Evolutionary conservation across 148 eudicot genomes (phyloP), one percentile per base, ranked within the genome.

Genomic region (Polygonum maritimum): DNA sequence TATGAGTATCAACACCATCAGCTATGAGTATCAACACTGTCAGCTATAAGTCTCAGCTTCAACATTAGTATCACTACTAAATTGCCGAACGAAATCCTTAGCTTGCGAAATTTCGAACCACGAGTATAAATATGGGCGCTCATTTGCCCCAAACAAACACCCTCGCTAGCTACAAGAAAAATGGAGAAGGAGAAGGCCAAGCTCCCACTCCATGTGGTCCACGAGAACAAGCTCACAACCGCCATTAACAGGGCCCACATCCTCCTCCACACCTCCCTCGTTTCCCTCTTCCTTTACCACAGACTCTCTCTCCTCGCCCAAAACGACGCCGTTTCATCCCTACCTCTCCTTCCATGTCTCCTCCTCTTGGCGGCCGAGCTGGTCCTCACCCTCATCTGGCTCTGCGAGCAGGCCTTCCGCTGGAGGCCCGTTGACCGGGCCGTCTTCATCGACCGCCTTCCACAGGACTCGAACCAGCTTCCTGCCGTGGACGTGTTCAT

Each of bases 401-500:
- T 80, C 55, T 73, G 76, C 45, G 55, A 48, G 45, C 85, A 82
- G 16, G 62, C 87, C 1, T 73, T 31, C 44, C 57, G 38, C 5
- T 85, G 83, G 83, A 21, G 77, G 40, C 79, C 54, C 51, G 54
- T 82, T 0, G 52, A 79, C 18, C 75, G 85, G 36, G 65, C 76
- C 10, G 73, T 31, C 48, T 81, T 74, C 54, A 74, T 81, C 0
- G 84, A 78, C n/a, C 63, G 62, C 4, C 49, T 80, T 3, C 83
- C 85, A 0, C 26, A 18, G 2, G 79, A 70, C 10, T 13, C 31
- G 0, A 55, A 62, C 0, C 9, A 55, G 1, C 76, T 85, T 10
- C 84, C 88, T 0, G 67, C 75, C 0, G 44, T 85, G 1, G 88
- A 85, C 47, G 79, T 85, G 31, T 77, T 85, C 38, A 71, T 85